These are phyloP conservation scores for Neonothopanus nambi DNA, from an alignment of 1,284 basidiomycete species.

Conservation along the genomic window DNA sequence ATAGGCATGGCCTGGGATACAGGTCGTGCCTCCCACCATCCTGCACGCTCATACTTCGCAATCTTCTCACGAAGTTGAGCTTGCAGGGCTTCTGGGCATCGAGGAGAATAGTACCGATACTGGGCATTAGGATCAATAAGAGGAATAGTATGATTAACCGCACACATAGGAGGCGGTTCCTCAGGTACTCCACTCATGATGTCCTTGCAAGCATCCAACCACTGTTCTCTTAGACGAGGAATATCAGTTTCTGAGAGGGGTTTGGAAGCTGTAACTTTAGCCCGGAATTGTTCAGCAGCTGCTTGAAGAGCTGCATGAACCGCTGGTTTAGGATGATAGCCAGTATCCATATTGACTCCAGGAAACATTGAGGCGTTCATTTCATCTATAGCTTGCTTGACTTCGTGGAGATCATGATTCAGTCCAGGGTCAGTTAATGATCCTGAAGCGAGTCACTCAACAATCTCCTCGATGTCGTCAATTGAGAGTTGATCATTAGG, in stretches of 20 bases:
- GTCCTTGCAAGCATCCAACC: conserved; percentile 14
- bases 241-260: conserved; percentile 12
- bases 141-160: conserved; percentile 26
- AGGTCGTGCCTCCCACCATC: too few relatives aligned
- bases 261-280: not conserved
- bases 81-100: conserved; percentile 11
- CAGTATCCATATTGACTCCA: too few relatives aligned
- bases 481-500: conserved; percentile 9
- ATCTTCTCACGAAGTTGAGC: conserved; percentile 23
- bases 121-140: conserved; percentile 12
- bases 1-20: too few relatives aligned
- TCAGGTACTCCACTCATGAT: too few relatives aligned
- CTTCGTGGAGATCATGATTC: conserved; percentile 1
- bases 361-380: not conserved
- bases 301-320: too few relatives aligned
- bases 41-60: conserved; percentile 19
- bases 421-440: not conserved
- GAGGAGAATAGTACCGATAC: conserved; percentile 5
- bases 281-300: too few relatives aligned
- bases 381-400: not conserved
- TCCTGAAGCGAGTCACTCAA: not conserved
- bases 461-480: conserved; percentile 9
- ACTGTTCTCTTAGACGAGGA: conserved; percentile 15
- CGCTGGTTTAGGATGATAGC: not conserved
- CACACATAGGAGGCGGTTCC: conserved; percentile 21